Evolutionary conservation across 768 basidiomycete genomes (phyloP), one percentile per base, ranked within the genome.

Genomic region (Peribolospora baueri): DNA sequence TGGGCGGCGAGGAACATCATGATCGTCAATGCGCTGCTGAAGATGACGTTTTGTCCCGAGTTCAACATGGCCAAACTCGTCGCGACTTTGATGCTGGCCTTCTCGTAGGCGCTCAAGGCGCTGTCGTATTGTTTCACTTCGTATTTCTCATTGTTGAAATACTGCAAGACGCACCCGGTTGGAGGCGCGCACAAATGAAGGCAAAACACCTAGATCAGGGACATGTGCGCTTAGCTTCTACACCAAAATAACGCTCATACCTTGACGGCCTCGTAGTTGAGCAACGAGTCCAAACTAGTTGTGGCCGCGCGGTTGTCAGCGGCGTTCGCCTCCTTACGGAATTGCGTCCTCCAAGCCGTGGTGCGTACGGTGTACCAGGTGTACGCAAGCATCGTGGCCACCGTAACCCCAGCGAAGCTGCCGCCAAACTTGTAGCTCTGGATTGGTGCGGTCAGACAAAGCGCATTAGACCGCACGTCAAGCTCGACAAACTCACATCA

Each of bases 211-310:
- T 6, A 43, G 41, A 41, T 36, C 40, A 25, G 11, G 11, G 25
- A 42, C 53, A 60, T 10, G 5, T 25, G n/a, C 47, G 14, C 2
- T 46, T 14, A 48, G 46, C 11, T 14, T 2, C 25, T 2, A 9
- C 25, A 41, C 36, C 14, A 52, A 48, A 39, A n/a, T 36, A 38
- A n/a, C 4, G 38, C 11, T 47, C 68, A 40, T 58, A 88, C 90
- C 75, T 97, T 98, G 63, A 98, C 93, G 3, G 93, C 93, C 65
- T 98, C 93, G 63, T 86, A 97, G 64, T 98, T 98, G 66, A 98
- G 91, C 48, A 98, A 70, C 0, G 90, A 85, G 65, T 98, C 93
- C 3, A 97, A 86, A 3, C 86, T 84, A 2, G 82, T 76, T 0
- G 85, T 84, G 0, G 91, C 93, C 13, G 91, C 90, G 64, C 82